These are phyloP conservation scores for Pyricularia pennisetigena DNA, from an alignment of 2,329 filamentous ascomycete genomes.

Conservation along the genomic window DNA sequence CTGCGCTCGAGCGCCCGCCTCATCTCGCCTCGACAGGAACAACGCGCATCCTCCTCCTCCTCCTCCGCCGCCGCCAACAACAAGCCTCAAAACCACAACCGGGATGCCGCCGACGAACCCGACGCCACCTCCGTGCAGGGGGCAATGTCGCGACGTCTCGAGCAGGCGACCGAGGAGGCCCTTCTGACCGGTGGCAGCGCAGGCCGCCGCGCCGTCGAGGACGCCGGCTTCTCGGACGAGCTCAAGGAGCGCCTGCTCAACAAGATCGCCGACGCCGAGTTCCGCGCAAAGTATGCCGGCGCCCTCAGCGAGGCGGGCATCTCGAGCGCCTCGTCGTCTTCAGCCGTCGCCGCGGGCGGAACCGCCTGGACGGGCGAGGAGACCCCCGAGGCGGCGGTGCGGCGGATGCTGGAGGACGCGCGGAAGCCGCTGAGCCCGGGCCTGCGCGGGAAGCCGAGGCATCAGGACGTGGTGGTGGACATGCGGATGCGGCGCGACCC, in stretches of 20 bases:
- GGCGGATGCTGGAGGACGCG: conserved; percentile 79
- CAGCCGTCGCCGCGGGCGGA: conserved; percentile 38
- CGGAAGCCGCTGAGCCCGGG: conserved; percentile 55
- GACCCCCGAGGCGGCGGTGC: conserved; percentile 59
- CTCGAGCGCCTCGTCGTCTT: neutral
- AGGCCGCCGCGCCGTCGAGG: conserved; percentile 48
- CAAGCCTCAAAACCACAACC: neutral
- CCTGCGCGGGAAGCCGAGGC: conserved; percentile 34
- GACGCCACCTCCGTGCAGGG: conserved; percentile 20
- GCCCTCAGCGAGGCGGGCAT: conserved; percentile 36
- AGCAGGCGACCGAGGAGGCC: conserved; percentile 54
- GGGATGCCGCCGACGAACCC: neutral
- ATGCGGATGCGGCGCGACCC: conserved; percentile 34
- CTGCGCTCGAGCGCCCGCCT: neutral
- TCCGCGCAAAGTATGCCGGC: conserved; percentile 37
- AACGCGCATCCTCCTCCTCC: neutral
- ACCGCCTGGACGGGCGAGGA: conserved; percentile 74
- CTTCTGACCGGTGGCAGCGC: conserved; percentile 48
- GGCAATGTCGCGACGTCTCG: conserved; percentile 45
- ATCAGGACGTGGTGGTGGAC: conserved; percentile 37
- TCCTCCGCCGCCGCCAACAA: neutral
- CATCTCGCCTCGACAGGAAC: neutral
- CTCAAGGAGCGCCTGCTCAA: conserved; percentile 47
- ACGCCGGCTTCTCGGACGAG: conserved; percentile 55
- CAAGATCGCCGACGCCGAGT: conserved; percentile 45